Percentiles rank a stretch among this genome's conserved stretches.
Evolutionary conservation across 2,329 filamentous ascomycete genomes (phyloP).

Genomic region (Diaporthe sp.): DNA sequence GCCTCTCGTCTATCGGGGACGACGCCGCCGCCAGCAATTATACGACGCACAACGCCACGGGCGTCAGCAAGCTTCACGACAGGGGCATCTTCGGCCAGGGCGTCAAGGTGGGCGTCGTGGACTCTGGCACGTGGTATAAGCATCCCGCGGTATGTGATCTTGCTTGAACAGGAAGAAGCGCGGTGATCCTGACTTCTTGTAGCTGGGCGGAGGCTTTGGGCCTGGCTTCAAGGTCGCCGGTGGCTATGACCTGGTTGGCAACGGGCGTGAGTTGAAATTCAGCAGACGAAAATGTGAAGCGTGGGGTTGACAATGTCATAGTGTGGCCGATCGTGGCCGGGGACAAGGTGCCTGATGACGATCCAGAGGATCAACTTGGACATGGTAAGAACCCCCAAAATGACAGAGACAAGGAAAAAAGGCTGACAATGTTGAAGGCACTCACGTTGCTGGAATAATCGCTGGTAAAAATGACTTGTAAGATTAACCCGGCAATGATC

Average conservation of each 20-base stretch:
- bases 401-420: background rate
- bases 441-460: slow-evolving; percentile 17
- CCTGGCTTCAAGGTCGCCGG: slow-evolving; percentile 14
- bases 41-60: slow-evolving; percentile 33
- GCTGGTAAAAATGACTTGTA: slow-evolving; percentile 21
- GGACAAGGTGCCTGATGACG: slow-evolving; percentile 13
- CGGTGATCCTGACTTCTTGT: background rate
- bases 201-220: slow-evolving; percentile 26
- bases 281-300: background rate
- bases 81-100: slow-evolving; percentile 30
- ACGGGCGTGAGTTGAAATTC: background rate
- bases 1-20: background rate
- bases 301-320: background rate
- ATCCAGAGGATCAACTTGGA: slow-evolving; percentile 19
- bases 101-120: slow-evolving; percentile 33
- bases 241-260: slow-evolving; percentile 18
- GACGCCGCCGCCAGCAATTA: slow-evolving; percentile 10
- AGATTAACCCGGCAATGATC: background rate
- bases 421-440: background rate
- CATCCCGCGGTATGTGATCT: slow-evolving; percentile 26
- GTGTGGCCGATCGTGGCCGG: background rate
- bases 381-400: background rate
- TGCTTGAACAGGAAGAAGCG: background rate
- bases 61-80: slow-evolving; percentile 33
- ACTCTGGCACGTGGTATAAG: slow-evolving; percentile 33